phyloP scores from a whole-genome alignment of 768 basidiomycete species.

The Serpula lacrymans region DNA sequence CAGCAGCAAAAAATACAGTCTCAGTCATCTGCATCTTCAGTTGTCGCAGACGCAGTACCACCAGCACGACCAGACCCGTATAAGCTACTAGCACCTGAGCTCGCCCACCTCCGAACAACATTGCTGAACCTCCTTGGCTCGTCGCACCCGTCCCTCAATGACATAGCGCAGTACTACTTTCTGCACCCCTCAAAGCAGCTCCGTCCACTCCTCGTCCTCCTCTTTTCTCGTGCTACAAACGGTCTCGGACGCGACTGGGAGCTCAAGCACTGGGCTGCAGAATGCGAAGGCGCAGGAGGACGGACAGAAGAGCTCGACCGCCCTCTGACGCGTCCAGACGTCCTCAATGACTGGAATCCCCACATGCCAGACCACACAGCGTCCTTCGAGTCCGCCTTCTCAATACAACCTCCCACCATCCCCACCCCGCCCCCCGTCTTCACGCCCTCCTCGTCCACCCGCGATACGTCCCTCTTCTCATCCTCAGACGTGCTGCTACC shows the following conservation, averaged over 20 bases:
- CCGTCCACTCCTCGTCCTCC: constrained; percentile 82
- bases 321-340: constrained; percentile 74
- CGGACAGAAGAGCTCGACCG: constrained; percentile 65
- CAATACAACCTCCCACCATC: constrained; percentile 38
- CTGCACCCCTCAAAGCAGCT: constrained; percentile 86
- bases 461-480: constrained; percentile 31
- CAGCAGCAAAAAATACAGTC: constrained; percentile 10
- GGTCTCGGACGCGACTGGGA: constrained; percentile 72
- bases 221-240: constrained; percentile 91
- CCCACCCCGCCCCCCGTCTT: constrained; percentile 7
- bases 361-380: constrained; percentile 74
- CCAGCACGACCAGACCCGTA: constrained; percentile 58
- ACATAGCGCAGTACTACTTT: constrained; percentile 92
- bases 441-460: constrained; percentile 10
- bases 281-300: constrained; percentile 52
- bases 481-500: constrained; percentile 55
- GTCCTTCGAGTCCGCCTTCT: constrained; percentile 61
- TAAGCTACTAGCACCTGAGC: constrained; percentile 66
- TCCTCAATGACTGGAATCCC: constrained; percentile 90
- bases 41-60: neutral
- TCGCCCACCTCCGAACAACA: constrained; percentile 64
- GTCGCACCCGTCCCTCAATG: constrained; percentile 82
- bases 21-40: constrained; percentile 1
- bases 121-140: constrained; percentile 80
- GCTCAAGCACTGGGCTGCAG: constrained; percentile 55